Evolutionary conservation across 768 basidiomycete species (phyloP), one percentile per base, ranked within the genome.

Genomic region (Lactarius deliciosus): DNA sequence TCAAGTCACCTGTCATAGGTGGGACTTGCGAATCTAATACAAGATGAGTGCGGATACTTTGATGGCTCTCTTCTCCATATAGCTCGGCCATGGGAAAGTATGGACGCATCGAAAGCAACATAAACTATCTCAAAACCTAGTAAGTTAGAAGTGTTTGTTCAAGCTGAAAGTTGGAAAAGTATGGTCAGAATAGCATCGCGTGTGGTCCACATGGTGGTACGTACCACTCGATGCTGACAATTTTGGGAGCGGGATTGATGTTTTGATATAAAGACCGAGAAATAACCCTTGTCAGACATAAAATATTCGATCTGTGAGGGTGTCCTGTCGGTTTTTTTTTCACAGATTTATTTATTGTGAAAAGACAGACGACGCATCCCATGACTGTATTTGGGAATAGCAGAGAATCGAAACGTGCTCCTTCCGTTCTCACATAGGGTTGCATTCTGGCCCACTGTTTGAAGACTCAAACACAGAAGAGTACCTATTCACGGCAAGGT

Each of bases 1-100:
- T 55, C 40, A 25, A 40, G 13, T 56, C 8, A 8, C n/a, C 5
- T 30, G 36, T 30, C 53, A 54, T 38, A 38, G 38, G 38, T 55
- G 50, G 64, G 16, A 41, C 34, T 54, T 65, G 59, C 11, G n/a
- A 50, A 50, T 55, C 60, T 36, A 32, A 59, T 28, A 38, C 22
- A 22, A 43, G 53, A 38, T 54, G 60, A 60, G 57, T 32, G 41
- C 47, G 25, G 11, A 16, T 20, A 45, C 32, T 45, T 57, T 36
- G 40, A 45, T 56, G 16, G 34, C 10, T 18, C 50, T 18, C 20
- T 20, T 15, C 53, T 45, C 57, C 41, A 28, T 18, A 30, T 30
- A 50, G 28, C 43, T 8, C 5, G 16, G 13, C 20, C 30, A 36
- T 38, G 25, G 25, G n/a, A 45, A 47, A 28, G 40, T 45, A 55